Conservation (phyloP, 2,329 filamentous ascomycete genomes). For the Talaromyces pinophilus region DNA sequence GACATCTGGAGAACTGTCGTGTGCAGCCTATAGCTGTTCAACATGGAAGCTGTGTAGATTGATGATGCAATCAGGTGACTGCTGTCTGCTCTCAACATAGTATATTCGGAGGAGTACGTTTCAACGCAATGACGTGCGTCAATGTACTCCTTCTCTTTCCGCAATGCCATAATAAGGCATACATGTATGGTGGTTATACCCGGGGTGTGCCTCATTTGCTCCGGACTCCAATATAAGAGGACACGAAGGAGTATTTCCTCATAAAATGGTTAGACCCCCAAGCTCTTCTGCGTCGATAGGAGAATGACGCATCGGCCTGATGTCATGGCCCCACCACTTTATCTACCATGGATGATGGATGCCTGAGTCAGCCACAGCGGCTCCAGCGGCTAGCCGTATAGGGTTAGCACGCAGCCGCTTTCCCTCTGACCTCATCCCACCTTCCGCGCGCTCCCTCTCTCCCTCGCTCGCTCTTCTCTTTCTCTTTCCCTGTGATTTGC, state of each 20-base stretch:
- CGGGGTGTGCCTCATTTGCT: background rate
- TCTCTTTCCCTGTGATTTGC: background rate
- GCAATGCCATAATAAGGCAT: background rate
- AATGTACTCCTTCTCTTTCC: background rate
- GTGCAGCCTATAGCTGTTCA: no score
- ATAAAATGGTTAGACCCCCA: no score
- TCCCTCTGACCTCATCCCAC: constrained; percentile 11
- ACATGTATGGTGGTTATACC: background rate
- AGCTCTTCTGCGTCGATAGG: background rate
- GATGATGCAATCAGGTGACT: constrained; percentile 3
- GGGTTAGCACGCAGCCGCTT: background rate
- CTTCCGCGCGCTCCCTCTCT: background rate
- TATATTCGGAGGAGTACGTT: background rate
- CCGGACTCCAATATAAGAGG: background rate
- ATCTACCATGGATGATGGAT: background rate
- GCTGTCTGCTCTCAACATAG: background rate
- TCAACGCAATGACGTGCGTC: background rate
- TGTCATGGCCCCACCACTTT: constrained; percentile 9
- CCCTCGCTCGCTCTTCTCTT: background rate
- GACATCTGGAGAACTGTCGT: background rate
- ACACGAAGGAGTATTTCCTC: background rate
- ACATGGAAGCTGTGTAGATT: background rate
- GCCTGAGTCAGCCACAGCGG: constrained; percentile 9
- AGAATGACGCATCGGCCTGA: constrained; percentile 1
- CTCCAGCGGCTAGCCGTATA: background rate